These are phyloP conservation scores for Umbelopsis vinacea DNA, from an alignment of 192 early-diverging fungal genomes.

Conservation along the genomic window DNA sequence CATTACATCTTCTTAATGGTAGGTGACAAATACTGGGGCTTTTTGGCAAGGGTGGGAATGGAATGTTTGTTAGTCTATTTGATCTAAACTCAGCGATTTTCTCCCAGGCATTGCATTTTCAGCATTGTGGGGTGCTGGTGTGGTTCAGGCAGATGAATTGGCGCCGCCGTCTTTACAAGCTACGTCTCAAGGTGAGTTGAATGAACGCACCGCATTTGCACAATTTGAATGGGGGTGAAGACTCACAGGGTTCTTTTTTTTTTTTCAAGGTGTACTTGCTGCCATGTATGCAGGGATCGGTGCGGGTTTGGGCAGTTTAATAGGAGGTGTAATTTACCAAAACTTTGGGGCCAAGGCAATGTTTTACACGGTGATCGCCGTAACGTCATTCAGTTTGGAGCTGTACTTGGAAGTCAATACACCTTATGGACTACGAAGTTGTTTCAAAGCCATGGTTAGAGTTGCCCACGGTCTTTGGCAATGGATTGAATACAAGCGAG, in stretches of 20 bases:
- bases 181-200: conserved; percentile 45
- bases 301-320: conserved; percentile 44
- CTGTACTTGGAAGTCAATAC: conserved; percentile 45
- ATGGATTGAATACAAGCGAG: conserved; percentile 35
- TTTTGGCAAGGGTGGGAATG: neutral
- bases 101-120: conserved; percentile 49
- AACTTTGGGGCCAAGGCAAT: conserved; percentile 40
- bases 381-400: conserved; percentile 38
- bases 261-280: conserved; percentile 35
- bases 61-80: neutral
- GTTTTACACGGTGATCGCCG: conserved; percentile 41
- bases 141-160: conserved; percentile 48
- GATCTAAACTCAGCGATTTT: conserved; percentile 18
- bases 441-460: conserved; percentile 14
- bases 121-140: conserved; percentile 48
- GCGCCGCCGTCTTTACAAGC: conserved; percentile 47
- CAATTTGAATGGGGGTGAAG: too few relatives aligned
- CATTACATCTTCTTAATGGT: conserved; percentile 47
- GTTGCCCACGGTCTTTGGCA: conserved; percentile 16
- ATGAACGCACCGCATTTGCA: too few relatives aligned
- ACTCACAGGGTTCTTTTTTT: too few relatives aligned
- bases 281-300: conserved; percentile 48
- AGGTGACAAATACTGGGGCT: neutral
- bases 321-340: conserved; percentile 47
- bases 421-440: conserved; percentile 35